These are phyloP conservation scores for Solanum rostratum DNA, from an alignment of 257 asterid species.

Conservation along the genomic window DNA sequence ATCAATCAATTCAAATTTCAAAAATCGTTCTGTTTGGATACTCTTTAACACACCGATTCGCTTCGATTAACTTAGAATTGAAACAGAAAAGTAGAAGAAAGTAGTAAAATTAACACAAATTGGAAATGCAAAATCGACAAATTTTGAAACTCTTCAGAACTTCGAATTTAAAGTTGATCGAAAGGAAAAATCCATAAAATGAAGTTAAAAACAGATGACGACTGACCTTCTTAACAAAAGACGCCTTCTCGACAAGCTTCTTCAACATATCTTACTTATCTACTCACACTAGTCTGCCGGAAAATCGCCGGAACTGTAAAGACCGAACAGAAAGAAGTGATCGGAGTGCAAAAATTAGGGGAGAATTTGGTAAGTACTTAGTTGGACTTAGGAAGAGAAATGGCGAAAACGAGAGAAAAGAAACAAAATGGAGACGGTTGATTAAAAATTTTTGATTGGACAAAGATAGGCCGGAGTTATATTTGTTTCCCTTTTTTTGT, in stretches of 20 bases:
- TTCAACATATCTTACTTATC: slow-evolving; percentile 7
- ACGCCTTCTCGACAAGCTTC: slow-evolving; percentile 90
- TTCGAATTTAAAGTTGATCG: not conserved
- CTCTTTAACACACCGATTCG: not conserved
- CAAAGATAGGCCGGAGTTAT: not conserved
- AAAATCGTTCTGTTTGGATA: not conserved
- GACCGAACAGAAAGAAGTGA: not conserved
- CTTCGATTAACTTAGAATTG: not conserved
- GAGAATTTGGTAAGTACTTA: not conserved
- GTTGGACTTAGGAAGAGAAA: not conserved
- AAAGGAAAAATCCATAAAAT: not conserved
- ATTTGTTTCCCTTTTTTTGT: not conserved
- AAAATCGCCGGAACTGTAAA: not conserved
- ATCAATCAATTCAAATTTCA: not conserved
- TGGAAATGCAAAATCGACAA: not conserved
- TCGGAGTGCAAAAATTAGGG: not conserved
- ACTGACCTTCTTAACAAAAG: slow-evolving; percentile 58
- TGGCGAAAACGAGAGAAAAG: slow-evolving; percentile 2
- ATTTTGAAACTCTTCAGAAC: not conserved
- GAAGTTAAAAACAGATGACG: not conserved
- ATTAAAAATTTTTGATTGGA: not conserved
- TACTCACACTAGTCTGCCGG: not conserved
- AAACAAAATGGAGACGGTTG: not conserved
- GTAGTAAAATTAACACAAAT: not conserved
- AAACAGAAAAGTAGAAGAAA: not conserved